These are phyloP conservation scores for Datisca glomerata DNA, from an alignment of 306 rosid species.

Conservation along the genomic window DNA sequence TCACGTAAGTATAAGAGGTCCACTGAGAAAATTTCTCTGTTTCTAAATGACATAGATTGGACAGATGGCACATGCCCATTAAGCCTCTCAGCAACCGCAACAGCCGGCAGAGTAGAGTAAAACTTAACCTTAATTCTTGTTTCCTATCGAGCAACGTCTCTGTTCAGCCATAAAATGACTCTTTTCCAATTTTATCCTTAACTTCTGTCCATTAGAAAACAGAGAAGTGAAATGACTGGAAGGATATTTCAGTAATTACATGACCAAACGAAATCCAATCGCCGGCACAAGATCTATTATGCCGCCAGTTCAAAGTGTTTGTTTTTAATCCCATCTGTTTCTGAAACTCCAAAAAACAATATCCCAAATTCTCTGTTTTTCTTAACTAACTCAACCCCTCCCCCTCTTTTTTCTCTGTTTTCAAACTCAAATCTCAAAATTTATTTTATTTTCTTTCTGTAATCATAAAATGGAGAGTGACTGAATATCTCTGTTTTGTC, in stretches of 20 bases:
- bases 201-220: neutral
- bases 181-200: no score
- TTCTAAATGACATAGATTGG: neutral
- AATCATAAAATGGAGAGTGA: no score
- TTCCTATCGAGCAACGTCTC: no score
- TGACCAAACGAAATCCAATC: neutral
- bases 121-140: no score
- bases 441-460: no score
- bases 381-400: neutral
- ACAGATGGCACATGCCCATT: conserved; percentile 13
- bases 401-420: neutral
- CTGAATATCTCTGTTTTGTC: no score
- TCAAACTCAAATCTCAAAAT: no score
- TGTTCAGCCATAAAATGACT: no score
- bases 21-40: neutral
- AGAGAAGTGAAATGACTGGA: neutral
- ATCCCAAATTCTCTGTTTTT: no score
- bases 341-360: neutral
- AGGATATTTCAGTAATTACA: conserved; percentile 13
- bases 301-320: conserved; percentile 30
- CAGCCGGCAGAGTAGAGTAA: conserved; percentile 18
- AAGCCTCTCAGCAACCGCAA: neutral
- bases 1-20: neutral
- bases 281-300: conserved; percentile 28
- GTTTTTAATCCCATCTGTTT: conserved; percentile 12